phyloP scores from a whole-genome alignment of 345 rosid species.

The Anacardium occidentale region DNA sequence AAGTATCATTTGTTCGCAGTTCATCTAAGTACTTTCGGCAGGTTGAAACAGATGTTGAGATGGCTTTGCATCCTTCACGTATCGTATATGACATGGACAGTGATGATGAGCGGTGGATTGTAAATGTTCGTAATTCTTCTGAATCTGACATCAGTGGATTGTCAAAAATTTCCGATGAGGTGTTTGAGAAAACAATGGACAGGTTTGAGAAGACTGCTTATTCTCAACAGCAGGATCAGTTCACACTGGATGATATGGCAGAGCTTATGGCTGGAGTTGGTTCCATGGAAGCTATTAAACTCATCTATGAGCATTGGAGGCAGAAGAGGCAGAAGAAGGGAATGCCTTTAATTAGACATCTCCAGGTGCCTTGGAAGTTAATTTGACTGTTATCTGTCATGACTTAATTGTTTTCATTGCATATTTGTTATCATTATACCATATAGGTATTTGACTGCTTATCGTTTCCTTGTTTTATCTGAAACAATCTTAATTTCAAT shows the following conservation, averaged over 20 bases:
- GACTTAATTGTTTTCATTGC: not conserved
- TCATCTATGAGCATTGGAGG: conserved; percentile 68
- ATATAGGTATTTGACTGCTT: not conserved
- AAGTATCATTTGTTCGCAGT: conserved; percentile 46
- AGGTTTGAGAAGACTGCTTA: conserved; percentile 85
- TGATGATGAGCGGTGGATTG: conserved; percentile 80
- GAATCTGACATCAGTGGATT: conserved; percentile 37
- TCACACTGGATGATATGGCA: conserved; percentile 61
- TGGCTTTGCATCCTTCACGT: conserved; percentile 80
- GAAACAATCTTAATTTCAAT: not conserved
- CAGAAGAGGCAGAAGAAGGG: conserved; percentile 75
- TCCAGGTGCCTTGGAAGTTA: conserved; percentile 60
- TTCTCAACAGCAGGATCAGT: conserved; percentile 64
- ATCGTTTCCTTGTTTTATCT: not conserved
- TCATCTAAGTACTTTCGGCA: conserved; percentile 65
- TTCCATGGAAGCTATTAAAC: conserved; percentile 45
- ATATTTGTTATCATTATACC: not conserved
- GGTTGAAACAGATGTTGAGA: conserved; percentile 84
- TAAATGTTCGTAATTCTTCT: conserved; percentile 39
- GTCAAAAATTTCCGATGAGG: conserved; percentile 46
- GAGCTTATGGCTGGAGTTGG: conserved; percentile 59
- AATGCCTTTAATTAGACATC: conserved; percentile 90
- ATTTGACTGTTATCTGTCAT: conserved; percentile 7
- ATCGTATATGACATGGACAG: conserved; percentile 95
- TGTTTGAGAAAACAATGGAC: conserved; percentile 84